Evolutionary conservation across 495 filamentous ascomycete species (phyloP), one percentile per base, ranked within the genome.

Genomic region (Bacidia gigantensis): DNA sequence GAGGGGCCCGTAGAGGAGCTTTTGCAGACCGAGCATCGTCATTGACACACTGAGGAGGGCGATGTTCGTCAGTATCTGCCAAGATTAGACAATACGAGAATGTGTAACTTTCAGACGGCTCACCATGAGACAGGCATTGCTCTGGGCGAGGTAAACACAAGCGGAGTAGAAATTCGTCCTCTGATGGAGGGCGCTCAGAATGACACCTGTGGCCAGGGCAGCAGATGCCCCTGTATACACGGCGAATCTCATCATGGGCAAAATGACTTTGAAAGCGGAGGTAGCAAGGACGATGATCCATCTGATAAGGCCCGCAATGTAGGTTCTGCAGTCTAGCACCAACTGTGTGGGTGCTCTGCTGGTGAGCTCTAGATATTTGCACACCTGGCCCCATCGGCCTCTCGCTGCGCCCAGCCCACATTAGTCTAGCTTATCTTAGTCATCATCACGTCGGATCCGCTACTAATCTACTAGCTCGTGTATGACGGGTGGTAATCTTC

Each of bases 111-210:
- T 10, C n/a, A 7, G 18, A 24, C 18, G 10, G 24, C 76, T 58
- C 52, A 92, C 89, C 82, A 97, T 89, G 43, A 96, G 72, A 60
- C 89, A 95, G 53, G 90, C 81, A 69, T 86, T 97, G 66, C 86
- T 95, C 65, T 97, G 90, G 45, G 88, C 84, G 14, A 98, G 77
- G 67, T 97, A 95, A 26, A 98, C 93, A 65, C 86, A 89, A 49
- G 90, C 89, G 14, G 90, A 85, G 67, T 98, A 98, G 77, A 97
- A 97, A 64, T 98, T 98, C 50, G 92, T 77, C 57, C 92, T 79
- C 67, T 97, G 84, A 63, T 92, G 86, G 67, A 96, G 87, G 42
- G 92, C 93, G 60, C 87, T 88, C 46, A 93, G 67, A 52, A 97
- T 72, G 38, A 92, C 88, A 58, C 80, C 81, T 39, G 79, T 81